Conservation (phyloP, 495 filamentous ascomycete genomes). For the Chlorociboria aeruginascens region DNA sequence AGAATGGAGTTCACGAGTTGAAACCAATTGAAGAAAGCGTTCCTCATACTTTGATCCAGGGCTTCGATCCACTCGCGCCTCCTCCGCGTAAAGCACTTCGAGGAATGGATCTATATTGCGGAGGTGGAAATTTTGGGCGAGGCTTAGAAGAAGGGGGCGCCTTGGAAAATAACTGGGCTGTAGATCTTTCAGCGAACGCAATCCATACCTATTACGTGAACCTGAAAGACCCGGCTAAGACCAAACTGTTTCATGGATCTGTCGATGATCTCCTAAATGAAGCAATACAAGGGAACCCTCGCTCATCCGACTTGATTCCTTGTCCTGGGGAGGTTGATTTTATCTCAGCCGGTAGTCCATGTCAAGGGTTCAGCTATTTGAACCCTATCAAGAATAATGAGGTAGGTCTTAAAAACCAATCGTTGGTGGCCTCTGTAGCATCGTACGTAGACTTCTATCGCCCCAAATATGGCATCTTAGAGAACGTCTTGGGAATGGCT, state of each 20-base stretch:
- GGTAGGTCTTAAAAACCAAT: conserved; percentile 47
- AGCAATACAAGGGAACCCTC: conserved; percentile 38
- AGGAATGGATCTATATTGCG: conserved; percentile 61
- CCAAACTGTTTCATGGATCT: conserved; percentile 49
- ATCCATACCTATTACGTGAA: conserved; percentile 63
- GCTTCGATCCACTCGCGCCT: conserved; percentile 33
- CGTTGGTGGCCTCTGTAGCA: conserved; percentile 60
- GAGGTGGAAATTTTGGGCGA: conserved; percentile 60
- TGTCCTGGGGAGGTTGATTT: conserved; percentile 49
- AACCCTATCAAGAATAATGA: conserved; percentile 36
- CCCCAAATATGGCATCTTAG: conserved; percentile 57
- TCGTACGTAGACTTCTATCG: conserved; percentile 62
- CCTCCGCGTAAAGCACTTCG: conserved; percentile 20
- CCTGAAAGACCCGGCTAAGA: conserved; percentile 17
- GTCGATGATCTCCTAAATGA: conserved; percentile 52
- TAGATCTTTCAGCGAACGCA: conserved; percentile 49
- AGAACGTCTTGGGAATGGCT: conserved; percentile 59
- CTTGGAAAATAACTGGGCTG: conserved; percentile 47
- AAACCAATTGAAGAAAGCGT: conserved; percentile 9
- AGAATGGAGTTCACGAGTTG: neutral
- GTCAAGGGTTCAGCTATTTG: conserved; percentile 54
- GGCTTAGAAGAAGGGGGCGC: conserved; percentile 62
- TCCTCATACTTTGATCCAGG: conserved; percentile 33
- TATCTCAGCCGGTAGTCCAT: conserved; percentile 61
- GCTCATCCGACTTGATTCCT: conserved; percentile 29